phyloP scores from a whole-genome alignment of 139 green algal species.

The Desmodesmus armatus region DNA sequence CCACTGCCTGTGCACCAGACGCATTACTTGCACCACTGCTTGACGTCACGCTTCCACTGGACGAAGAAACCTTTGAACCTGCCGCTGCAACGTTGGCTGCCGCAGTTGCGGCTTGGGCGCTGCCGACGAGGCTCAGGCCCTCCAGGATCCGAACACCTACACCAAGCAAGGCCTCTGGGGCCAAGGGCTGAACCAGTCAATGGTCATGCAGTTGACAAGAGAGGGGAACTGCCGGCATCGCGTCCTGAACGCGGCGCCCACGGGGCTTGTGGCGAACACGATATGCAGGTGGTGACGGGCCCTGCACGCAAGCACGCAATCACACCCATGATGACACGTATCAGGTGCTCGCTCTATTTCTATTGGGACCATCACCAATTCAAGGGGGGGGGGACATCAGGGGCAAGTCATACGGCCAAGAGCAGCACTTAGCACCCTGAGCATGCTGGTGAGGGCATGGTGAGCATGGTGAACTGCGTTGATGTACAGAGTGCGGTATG shows the following conservation, averaged over 20 bases:
- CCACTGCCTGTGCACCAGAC: background rate
- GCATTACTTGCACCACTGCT: background rate
- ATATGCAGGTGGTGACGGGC: conserved; percentile 84
- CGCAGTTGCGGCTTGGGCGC: conserved; percentile 3
- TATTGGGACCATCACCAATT: too few species aligned
- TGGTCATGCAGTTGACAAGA: conserved; percentile 85
- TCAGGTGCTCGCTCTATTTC: too few species aligned
- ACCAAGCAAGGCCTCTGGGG: conserved; percentile 64
- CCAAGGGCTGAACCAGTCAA: conserved; percentile 86
- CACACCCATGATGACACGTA: too few species aligned
- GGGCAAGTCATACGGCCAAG: too few species aligned
- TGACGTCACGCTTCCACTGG: too few species aligned
- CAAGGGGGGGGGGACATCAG: too few species aligned
- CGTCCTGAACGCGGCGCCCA: conserved; percentile 80
- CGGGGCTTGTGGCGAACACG: conserved; percentile 85
- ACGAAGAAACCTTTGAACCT: too few species aligned
- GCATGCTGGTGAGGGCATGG: too few species aligned
- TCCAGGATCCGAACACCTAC: conserved; percentile 54
- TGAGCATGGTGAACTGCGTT: too few species aligned
- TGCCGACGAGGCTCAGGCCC: conserved; percentile 10
- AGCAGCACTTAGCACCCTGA: too few species aligned
- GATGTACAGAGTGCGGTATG: too few species aligned
- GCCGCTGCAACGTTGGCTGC: background rate
- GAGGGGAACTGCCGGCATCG: conserved; percentile 76
- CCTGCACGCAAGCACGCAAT: too few species aligned